These are phyloP conservation scores for Noccaea bulbosa DNA, from an alignment of 345 rosid genomes.

Conservation along the genomic window DNA sequence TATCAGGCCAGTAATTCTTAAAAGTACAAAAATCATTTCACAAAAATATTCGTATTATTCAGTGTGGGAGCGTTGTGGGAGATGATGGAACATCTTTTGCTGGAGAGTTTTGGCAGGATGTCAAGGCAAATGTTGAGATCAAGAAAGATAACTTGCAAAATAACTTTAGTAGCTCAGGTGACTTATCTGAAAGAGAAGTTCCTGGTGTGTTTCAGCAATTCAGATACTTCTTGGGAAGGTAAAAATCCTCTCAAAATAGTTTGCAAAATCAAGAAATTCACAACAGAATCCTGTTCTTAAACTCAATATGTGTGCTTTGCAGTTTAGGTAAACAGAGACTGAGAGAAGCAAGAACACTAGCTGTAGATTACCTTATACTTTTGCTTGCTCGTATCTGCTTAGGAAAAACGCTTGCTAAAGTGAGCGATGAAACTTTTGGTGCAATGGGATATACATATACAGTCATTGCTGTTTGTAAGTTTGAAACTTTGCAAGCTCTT, in stretches of 20 bases:
- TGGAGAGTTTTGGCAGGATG: constrained; percentile 89
- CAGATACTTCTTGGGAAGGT: constrained; percentile 96
- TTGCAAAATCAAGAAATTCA: no score
- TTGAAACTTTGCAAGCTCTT: constrained; percentile 23
- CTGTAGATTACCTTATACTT: constrained; percentile 87
- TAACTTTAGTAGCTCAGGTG: constrained; percentile 57
- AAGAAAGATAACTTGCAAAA: constrained; percentile 63
- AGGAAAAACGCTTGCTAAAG: constrained; percentile 98
- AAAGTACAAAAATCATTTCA: no score
- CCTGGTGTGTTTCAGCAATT: constrained; percentile 74
- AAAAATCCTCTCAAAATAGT: constrained; percentile 11
- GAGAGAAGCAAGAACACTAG: constrained; percentile 87
- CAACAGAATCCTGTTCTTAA: no score
- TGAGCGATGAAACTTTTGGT: constrained; percentile 97
- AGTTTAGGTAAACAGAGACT: constrained; percentile 92
- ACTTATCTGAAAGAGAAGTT: constrained; percentile 69
- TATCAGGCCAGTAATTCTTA: no score
- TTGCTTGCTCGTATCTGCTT: constrained; percentile 94
- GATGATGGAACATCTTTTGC: constrained; percentile 61
- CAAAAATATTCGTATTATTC: no score
- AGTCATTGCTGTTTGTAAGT: constrained; percentile 98
- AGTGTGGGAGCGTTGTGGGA: constrained; percentile 51
- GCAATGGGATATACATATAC: constrained; percentile 88
- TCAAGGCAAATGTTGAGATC: constrained; percentile 63
- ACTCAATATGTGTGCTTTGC: constrained; percentile 36